Conservation (phyloP, 148 eudicot species). For the Camellia sinensis region DNA sequence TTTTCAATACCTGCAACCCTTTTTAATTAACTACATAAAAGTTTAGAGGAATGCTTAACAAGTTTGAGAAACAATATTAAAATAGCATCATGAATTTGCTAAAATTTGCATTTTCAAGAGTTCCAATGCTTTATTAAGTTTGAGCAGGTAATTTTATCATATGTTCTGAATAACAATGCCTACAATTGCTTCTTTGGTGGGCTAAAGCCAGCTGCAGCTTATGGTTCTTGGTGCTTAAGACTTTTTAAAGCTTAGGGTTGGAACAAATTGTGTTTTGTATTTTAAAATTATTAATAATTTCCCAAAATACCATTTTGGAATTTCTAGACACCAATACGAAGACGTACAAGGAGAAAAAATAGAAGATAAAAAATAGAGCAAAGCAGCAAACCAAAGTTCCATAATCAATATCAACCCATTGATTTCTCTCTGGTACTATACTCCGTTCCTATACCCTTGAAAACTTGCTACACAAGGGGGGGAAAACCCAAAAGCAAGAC, state of each 20-base stretch:
- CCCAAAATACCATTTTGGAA: not conserved
- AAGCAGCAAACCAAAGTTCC: too few species aligned
- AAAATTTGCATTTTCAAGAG: not conserved
- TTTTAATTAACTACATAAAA: not conserved
- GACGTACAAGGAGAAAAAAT: not conserved
- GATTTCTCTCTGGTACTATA: not conserved
- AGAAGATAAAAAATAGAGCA: not conserved
- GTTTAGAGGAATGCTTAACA: too few species aligned
- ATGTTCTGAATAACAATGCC: not conserved
- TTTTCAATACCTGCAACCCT: not conserved
- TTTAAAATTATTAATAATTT: not conserved
- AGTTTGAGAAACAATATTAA: not conserved
- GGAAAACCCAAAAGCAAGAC: not conserved
- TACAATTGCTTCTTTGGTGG: not conserved
- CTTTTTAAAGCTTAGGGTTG: too few species aligned
- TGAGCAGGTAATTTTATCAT: not conserved
- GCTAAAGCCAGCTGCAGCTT: not conserved
- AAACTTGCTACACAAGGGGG: not conserved
- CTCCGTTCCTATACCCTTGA: not conserved
- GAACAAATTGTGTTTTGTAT: not conserved
- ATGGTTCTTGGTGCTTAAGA: not conserved
- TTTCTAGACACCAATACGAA: not conserved
- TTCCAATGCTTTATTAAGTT: not conserved
- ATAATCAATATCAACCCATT: not conserved
- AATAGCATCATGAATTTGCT: not conserved